Evolutionary conservation across 2,329 filamentous ascomycete species (phyloP).

Genomic region (Chaetoscypha palmicola): DNA sequence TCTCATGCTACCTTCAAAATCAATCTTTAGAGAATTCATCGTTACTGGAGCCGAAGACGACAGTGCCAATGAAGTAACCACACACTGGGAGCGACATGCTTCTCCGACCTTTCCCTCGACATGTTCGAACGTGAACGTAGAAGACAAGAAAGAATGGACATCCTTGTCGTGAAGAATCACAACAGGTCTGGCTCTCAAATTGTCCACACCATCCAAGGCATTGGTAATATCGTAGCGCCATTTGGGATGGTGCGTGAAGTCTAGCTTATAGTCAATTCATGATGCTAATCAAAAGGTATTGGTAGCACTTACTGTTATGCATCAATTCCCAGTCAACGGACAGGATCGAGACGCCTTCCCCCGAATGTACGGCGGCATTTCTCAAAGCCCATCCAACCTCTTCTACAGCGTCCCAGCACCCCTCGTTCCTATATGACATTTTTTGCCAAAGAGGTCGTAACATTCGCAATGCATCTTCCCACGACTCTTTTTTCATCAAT

Average conservation of each 20-base stretch:
- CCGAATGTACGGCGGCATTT: constrained; percentile 45
- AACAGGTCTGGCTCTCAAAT: constrained; percentile 38
- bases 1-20: constrained; percentile 52
- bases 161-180: constrained; percentile 46
- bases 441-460: constrained; percentile 52
- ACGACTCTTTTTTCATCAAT: constrained; percentile 42
- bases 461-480: constrained; percentile 47
- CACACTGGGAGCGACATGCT: constrained; percentile 49
- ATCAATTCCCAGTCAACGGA: constrained; percentile 61
- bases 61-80: constrained; percentile 50
- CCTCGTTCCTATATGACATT: constrained; percentile 48
- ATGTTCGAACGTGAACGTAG: constrained; percentile 51
- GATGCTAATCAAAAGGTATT: neutral
- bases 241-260: constrained; percentile 45
- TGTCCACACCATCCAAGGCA: constrained; percentile 45
- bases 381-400: constrained; percentile 56
- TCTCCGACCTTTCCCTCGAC: constrained; percentile 57
- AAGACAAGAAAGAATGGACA: constrained; percentile 46
- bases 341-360: constrained; percentile 49
- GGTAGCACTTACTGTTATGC: constrained; percentile 43
- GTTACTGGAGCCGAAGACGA: constrained; percentile 43
- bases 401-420: constrained; percentile 53
- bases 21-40: constrained; percentile 45
- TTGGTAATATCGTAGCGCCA: constrained; percentile 57
- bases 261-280: constrained; percentile 32